Evolutionary conservation across 805 yeast genomes (phyloP).

Genomic region (Saturnispora bothae): DNA sequence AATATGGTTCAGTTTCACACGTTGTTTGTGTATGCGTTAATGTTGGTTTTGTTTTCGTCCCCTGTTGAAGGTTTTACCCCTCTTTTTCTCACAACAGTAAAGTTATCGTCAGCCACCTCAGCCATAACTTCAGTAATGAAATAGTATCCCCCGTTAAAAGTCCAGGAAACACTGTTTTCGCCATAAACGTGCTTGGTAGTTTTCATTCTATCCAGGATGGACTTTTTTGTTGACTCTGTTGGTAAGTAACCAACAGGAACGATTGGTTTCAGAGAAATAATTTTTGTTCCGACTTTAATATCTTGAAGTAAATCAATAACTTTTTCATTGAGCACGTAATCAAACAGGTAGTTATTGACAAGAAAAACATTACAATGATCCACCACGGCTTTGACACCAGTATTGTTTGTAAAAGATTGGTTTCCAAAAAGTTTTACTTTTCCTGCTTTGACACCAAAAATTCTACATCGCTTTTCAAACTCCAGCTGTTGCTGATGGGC

Average conservation of each 20-base stretch:
- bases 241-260: conserved; percentile 68
- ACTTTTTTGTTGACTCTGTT: conserved; percentile 35
- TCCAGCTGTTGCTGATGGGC: conserved; percentile 52
- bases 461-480: conserved; percentile 43
- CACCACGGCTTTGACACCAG: conserved; percentile 41
- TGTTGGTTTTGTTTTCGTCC: conserved; percentile 14
- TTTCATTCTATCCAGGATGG: conserved; percentile 51
- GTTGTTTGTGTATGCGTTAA: conserved; percentile 27
- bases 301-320: conserved; percentile 55
- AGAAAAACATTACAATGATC: conserved; percentile 60
- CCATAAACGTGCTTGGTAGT: conserved; percentile 57
- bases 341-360: conserved; percentile 78
- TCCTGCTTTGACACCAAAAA: conserved; percentile 57
- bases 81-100: conserved; percentile 20
- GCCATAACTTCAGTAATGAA: conserved; percentile 58
- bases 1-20: no score
- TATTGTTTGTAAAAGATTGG: conserved; percentile 64
- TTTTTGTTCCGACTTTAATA: conserved; percentile 62
- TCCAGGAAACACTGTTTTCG: conserved; percentile 80
- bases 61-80: conserved; percentile 14
- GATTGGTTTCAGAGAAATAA: conserved; percentile 69
- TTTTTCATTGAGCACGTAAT: conserved; percentile 56
- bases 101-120: conserved; percentile 26
- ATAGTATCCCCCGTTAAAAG: conserved; percentile 71
- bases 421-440: conserved; percentile 45